Evolutionary conservation across 2,329 filamentous ascomycete species (phyloP), one percentile per base, ranked within the genome.

Genomic region (Capronia epimyces): DNA sequence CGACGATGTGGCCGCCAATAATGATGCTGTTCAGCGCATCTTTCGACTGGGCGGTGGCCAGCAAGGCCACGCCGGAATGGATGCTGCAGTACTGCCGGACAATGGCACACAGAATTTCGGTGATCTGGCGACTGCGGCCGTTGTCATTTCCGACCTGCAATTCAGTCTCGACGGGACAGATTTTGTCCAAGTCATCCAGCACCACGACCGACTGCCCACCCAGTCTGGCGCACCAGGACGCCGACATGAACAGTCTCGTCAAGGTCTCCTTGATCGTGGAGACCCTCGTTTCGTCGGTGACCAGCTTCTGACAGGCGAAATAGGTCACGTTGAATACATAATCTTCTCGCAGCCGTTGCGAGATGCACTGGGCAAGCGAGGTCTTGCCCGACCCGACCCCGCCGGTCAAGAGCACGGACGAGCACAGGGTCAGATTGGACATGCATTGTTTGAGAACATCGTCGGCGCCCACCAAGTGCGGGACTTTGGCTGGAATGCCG

Each of bases 111-210:
- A 98, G 78, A 0, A 89, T 82, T 67, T 98, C 93, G 65, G 90
- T 95, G 50, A 96, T 82, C 62, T 97, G 90, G 27, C 89, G 82
- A 66, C 90, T 97, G 57, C 91, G 81, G 15, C 88, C 88, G 63
- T 98, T 97, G 60, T 97, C 89, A 53, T 89, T 90, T 55, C 89
- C 89, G 3, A 95, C 87, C 67, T 96, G 89, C 10, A 98, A 76
- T 66, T 98, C 93, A 0, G 90, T 96, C 69, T 98, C 94, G 1
- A 84, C 85, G 0, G 93, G 91, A 64, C 91, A 97, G 1, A 98
- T 75, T 63, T 88, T 89, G 68, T 98, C 93, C 5, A 98, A 71
- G 63, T 98, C 93, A 64, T 98, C 93, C 1, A 98, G 75, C 43
- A 98, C 81, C 16, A 98, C 87, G 2, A 97, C 67, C 0, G 90